Evolutionary conservation across 2,329 filamentous ascomycete genomes (phyloP).

Genomic region (Taxawa tesnikishii): DNA sequence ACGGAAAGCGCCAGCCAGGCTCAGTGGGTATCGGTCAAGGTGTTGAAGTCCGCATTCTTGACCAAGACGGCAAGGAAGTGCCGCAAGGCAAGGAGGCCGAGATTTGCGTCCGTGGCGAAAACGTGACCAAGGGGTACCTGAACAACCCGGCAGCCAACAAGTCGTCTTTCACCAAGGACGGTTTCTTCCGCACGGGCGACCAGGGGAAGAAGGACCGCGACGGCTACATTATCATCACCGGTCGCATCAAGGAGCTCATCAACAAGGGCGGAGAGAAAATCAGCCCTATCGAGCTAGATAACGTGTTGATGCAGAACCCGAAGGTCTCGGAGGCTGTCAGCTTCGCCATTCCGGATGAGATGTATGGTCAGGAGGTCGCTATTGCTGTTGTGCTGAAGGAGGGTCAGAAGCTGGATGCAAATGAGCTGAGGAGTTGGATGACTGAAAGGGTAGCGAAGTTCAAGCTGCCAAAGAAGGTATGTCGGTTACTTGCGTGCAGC

Average conservation of each 20-base stretch:
- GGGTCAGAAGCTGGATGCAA: conserved; percentile 40
- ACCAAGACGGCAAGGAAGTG: conserved; percentile 55
- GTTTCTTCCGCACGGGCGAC: conserved; percentile 81
- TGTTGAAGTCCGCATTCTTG: conserved; percentile 68
- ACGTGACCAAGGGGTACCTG: conserved; percentile 74
- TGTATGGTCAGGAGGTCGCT: conserved; percentile 73
- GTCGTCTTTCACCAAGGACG: conserved; percentile 58
- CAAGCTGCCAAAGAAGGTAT: conserved; percentile 63
- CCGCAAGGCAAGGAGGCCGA: conserved; percentile 61
- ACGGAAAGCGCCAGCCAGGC: conserved; percentile 63
- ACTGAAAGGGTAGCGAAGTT: conserved; percentile 63
- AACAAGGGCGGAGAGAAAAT: conserved; percentile 88
- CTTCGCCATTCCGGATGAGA: conserved; percentile 70
- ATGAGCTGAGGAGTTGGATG: conserved; percentile 58
- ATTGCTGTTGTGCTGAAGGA: conserved; percentile 64
- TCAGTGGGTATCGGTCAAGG: conserved; percentile 75
- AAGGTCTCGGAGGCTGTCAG: conserved; percentile 67
- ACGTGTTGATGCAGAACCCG: conserved; percentile 62
- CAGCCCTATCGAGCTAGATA: conserved; percentile 77
- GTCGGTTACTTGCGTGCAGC: not conserved
- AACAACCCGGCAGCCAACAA: conserved; percentile 71
- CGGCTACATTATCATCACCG: conserved; percentile 75
- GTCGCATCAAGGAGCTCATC: conserved; percentile 88
- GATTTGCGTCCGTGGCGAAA: conserved; percentile 71
- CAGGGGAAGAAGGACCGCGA: conserved; percentile 71